phyloP scores from a whole-genome alignment of 2,329 filamentous ascomycete genomes.

The Juglanconis oblonga region DNA sequence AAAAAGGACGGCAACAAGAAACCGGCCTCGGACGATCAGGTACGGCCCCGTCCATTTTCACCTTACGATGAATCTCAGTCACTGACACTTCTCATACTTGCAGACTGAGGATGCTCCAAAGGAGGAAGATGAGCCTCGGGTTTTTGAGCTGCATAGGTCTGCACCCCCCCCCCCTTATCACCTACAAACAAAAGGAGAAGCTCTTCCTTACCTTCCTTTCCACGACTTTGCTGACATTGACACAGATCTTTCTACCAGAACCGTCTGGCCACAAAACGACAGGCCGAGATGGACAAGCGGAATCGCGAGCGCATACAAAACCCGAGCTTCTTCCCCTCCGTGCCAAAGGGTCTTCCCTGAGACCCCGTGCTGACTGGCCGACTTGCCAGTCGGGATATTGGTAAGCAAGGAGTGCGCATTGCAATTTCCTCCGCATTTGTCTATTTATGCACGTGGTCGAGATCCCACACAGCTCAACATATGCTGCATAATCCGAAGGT shows the following conservation, averaged over 20 bases:
- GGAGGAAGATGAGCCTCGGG: conserved; percentile 66
- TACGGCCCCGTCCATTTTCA: conserved; percentile 7
- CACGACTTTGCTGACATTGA: background rate
- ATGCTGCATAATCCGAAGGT: background rate
- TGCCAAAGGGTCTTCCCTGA: conserved; percentile 62
- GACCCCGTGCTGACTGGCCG: background rate
- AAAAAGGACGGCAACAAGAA: conserved; percentile 38
- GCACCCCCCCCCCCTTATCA: background rate
- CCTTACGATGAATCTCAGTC: background rate
- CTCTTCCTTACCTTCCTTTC: too few species aligned
- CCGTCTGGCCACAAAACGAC: conserved; percentile 73
- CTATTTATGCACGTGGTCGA: background rate
- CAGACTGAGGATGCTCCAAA: conserved; percentile 33
- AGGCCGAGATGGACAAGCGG: conserved; percentile 74
- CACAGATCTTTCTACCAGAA: conserved; percentile 80
- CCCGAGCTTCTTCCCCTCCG: conserved; percentile 78
- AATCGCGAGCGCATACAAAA: conserved; percentile 79
- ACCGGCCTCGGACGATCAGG: conserved; percentile 28
- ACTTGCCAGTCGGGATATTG: background rate
- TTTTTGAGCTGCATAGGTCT: conserved; percentile 82
- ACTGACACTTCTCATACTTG: conserved; percentile 40
- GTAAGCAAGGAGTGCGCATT: conserved; percentile 8
- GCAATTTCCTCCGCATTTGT: background rate
- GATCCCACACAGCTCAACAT: too few species aligned
- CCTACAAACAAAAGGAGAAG: too few species aligned